Evolutionary conservation across 2,329 filamentous ascomycete genomes (phyloP).

Genomic region (Curvularia sp.): DNA sequence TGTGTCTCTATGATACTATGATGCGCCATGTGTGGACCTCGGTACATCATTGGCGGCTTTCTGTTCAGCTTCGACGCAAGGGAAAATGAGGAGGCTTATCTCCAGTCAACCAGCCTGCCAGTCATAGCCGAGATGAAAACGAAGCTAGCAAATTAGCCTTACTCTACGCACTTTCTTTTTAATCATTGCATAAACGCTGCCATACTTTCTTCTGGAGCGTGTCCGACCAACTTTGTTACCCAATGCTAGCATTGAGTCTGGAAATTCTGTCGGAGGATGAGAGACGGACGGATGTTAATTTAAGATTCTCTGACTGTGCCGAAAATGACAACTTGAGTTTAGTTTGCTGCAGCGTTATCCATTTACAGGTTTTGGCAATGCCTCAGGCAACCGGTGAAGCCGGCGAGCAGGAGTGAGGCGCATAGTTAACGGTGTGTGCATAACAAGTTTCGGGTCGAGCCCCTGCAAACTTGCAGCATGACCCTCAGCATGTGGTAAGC

Average conservation of each 20-base stretch:
- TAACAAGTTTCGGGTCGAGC: background rate
- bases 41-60: background rate
- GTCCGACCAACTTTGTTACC: background rate
- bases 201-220: background rate
- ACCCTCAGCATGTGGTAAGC: background rate
- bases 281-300: background rate
- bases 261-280: background rate
- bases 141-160: background rate
- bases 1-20: background rate
- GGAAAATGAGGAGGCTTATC: background rate
- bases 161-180: background rate
- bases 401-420: background rate
- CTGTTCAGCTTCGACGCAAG: background rate
- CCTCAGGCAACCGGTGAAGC: background rate
- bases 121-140: background rate
- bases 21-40: background rate
- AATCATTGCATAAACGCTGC: background rate
- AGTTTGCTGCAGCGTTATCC: slow-evolving; percentile 1
- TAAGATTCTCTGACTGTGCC: background rate
- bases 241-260: background rate
- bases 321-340: background rate
- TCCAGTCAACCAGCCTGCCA: background rate
- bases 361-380: background rate
- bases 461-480: background rate
- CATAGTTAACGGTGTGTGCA: no score